These are phyloP conservation scores for Irpex sp. DNA, from an alignment of 1,284 basidiomycete genomes.

Conservation along the genomic window DNA sequence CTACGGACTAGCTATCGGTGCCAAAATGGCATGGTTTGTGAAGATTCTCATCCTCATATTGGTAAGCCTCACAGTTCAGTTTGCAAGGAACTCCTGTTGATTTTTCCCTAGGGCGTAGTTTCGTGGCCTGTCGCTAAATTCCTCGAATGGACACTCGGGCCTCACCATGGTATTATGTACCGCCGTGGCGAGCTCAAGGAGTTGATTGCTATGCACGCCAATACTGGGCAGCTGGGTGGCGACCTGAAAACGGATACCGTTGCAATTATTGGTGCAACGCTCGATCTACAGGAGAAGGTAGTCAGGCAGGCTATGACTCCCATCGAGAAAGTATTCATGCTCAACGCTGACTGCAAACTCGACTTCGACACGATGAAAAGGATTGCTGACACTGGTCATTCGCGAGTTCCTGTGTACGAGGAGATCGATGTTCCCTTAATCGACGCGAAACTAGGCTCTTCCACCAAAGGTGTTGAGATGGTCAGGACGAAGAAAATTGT, in stretches of 20 bases:
- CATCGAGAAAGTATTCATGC: conserved; percentile 74
- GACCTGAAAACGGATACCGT: conserved; percentile 69
- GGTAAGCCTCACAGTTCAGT: conserved; percentile 33
- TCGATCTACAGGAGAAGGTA: conserved; percentile 63
- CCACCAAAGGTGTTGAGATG: conserved; percentile 16
- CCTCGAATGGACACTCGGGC: conserved; percentile 55
- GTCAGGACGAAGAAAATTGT: conserved; percentile 68
- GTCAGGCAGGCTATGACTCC: conserved; percentile 68
- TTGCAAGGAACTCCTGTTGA: background rate
- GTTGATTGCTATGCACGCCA: conserved; percentile 64
- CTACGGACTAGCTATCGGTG: conserved; percentile 87
- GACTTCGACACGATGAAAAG: conserved; percentile 72
- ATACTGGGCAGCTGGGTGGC: conserved; percentile 49
- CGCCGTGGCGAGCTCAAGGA: conserved; percentile 60
- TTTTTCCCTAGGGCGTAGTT: conserved; percentile 50
- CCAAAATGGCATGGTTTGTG: conserved; percentile 81
- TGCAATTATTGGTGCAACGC: conserved; percentile 68
- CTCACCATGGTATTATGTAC: conserved; percentile 57
- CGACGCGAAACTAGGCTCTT: background rate
- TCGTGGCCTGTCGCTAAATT: conserved; percentile 78
- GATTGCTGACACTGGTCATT: conserved; percentile 76
- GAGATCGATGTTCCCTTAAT: conserved; percentile 52
- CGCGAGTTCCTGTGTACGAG: conserved; percentile 68
- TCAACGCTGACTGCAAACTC: conserved; percentile 70
- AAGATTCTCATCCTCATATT: conserved; percentile 61